Base-by-base conservation (phyloP, 768 basidiomycete genomes). In the Obba rivulosa region DNA sequence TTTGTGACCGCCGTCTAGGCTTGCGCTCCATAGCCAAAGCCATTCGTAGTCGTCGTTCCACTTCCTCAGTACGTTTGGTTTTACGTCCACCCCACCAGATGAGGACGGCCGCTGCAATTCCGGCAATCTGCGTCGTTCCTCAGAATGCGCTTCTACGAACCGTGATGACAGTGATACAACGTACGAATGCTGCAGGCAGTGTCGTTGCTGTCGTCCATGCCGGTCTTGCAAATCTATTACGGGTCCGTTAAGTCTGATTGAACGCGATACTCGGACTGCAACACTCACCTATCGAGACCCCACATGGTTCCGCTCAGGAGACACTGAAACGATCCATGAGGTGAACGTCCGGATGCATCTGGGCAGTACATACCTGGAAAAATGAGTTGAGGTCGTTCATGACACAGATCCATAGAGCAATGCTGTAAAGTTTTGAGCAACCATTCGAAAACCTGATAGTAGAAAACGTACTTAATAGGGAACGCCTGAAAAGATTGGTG, bases 241-340 rank as follows among this genome's bases (percentile, higher is more conserved):
- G 35, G 23, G 14, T 9, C 23, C 25, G 25, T 45, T 2, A 36
- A n/a, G n/a, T n/a, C n/a, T n/a, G n/a, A 48, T 36, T 14, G 24
- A 17, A 16, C 3, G 43, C 21, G 40, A 20, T 16, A 25, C 47
- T 13, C 41, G 9, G 21, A 24, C 18, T 5, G 4, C 11, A 4
- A 34, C 20, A 55, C 62, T 36, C 55, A 81, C 75, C 85, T 72
- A 57, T 89, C 79, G 58, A 91, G 57, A 8, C 81, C 75, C 90
- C 89, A 92, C 87, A 91, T 90, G 39, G 76, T 79, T 9, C 77
- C 83, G 57, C 87, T 87, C 7, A 90, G 67, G 17, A 84, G 73
- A 41, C 77, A 72, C 78, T 84, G 50, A 2, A 36, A n/a, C 40
- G 20, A 17, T 25, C 16, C 37, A n/a, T 31, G 28, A 38, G 10